These are phyloP conservation scores for Thalassiosira exigua DNA, from an alignment of 352 stramenopile species.

Conservation along the genomic window DNA sequence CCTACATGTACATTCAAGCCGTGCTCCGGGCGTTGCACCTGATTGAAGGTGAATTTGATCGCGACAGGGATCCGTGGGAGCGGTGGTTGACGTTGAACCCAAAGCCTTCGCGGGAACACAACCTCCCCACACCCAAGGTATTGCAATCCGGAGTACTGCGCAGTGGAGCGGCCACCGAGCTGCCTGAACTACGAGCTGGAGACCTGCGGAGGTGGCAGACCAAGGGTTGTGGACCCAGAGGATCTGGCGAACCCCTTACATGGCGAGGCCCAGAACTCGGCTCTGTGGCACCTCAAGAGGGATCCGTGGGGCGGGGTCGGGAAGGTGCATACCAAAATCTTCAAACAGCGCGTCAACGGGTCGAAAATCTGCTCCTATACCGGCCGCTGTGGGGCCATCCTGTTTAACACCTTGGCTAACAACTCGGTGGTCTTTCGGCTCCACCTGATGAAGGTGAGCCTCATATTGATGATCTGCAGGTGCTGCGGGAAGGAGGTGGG, in stretches of 20 bases:
- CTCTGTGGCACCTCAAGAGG: conserved; percentile 43
- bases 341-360: conserved; percentile 53
- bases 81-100: too few relatives aligned
- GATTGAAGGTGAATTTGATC: conserved; percentile 45
- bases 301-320: conserved; percentile 49
- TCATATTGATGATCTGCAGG: conserved; percentile 52
- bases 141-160: conserved; percentile 59
- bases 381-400: conserved; percentile 51
- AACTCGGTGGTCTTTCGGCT: conserved; percentile 60
- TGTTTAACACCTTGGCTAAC: conserved; percentile 33
- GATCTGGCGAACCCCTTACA: conserved; percentile 55
- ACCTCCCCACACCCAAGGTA: conserved; percentile 48
- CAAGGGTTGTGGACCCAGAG: conserved; percentile 53
- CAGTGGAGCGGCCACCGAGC: conserved; percentile 47
- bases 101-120: too few relatives aligned
- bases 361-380: conserved; percentile 61
- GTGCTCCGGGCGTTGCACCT: conserved; percentile 55
- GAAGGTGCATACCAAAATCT: conserved; percentile 43
- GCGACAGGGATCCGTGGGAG: conserved; percentile 46
- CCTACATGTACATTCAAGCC: conserved; percentile 58
- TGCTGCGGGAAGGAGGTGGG: conserved; percentile 46
- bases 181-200: conserved; percentile 60
- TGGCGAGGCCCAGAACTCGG: conserved; percentile 55
- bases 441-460: conserved; percentile 58
- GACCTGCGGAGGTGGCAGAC: conserved; percentile 50